Evolutionary conservation across 164 flowering plant species (phyloP).

Genomic region (Aristolochia fimbriata): DNA sequence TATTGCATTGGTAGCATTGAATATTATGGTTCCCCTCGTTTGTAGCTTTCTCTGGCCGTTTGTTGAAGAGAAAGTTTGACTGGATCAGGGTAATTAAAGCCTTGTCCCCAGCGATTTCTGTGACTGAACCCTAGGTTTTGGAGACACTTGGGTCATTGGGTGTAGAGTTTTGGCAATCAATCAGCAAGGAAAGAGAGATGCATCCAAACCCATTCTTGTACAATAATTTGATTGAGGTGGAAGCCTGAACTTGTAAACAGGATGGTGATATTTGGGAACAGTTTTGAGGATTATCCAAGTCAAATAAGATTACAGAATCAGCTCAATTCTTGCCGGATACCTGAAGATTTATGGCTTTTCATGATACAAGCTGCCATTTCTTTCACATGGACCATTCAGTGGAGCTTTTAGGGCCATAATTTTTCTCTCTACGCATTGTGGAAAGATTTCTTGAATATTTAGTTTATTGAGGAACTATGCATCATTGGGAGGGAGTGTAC

Average conservation of each 20-base stretch:
- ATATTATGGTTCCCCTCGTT: constrained; percentile 47
- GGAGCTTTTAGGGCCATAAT: background rate
- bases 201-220: constrained; percentile 46
- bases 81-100: constrained; percentile 73
- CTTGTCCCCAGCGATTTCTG: constrained; percentile 76
- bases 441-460: too few relatives aligned
- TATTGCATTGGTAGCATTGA: constrained; percentile 94
- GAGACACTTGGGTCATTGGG: constrained; percentile 49
- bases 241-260: constrained; percentile 22
- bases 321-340: constrained; percentile 36
- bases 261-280: constrained; percentile 65
- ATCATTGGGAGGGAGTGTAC: too few relatives aligned
- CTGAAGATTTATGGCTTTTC: constrained; percentile 47
- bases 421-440: background rate
- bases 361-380: constrained; percentile 86
- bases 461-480: too few relatives aligned
- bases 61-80: constrained; percentile 47
- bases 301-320: constrained; percentile 17
- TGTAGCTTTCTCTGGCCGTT: constrained; percentile 70
- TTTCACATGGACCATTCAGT: constrained; percentile 21
- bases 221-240: constrained; percentile 54
- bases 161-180: constrained; percentile 50
- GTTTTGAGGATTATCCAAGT: constrained; percentile 40
- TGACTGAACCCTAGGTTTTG: constrained; percentile 48
- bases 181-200: constrained; percentile 60